Conservation (phyloP, 2,329 filamentous ascomycete genomes). For the Nakataea oryzae region DNA sequence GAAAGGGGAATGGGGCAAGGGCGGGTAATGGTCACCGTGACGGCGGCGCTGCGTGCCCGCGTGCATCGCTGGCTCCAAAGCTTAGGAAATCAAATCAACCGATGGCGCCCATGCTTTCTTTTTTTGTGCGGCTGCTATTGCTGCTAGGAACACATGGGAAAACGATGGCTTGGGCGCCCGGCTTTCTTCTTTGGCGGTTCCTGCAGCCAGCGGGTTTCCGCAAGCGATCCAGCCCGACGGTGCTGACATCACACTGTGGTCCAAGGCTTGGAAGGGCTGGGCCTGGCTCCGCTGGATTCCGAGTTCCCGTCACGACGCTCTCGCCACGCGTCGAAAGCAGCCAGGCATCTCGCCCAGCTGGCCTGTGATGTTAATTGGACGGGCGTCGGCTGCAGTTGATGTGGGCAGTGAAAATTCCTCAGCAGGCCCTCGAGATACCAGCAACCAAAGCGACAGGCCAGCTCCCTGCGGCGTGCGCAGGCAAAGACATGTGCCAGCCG, state of each 20-base stretch:
- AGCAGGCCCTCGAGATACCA: too few species aligned
- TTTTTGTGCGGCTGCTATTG: background rate
- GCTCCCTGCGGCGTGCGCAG: background rate
- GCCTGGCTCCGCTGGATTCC: background rate
- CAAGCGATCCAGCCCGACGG: too few species aligned
- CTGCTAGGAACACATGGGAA: background rate
- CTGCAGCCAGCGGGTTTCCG: background rate
- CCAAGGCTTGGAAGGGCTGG: background rate
- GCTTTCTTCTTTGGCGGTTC: background rate
- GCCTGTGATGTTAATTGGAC: too few species aligned
- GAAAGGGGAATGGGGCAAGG: background rate
- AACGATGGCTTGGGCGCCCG: background rate
- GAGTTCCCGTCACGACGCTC: background rate
- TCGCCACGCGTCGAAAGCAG: background rate
- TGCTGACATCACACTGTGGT: background rate
- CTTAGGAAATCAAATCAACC: background rate
- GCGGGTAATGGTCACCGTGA: background rate
- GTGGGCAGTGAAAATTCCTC: too few species aligned
- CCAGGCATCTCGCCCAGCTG: too few species aligned
- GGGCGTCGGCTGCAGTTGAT: too few species aligned
- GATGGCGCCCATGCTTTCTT: background rate
- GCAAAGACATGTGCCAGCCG: background rate
- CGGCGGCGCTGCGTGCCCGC: too few species aligned
- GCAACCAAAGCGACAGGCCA: background rate
- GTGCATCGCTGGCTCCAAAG: background rate